Conservation (phyloP, 1,139 yeast species). For the Suhomyces bolitotheri region DNA sequence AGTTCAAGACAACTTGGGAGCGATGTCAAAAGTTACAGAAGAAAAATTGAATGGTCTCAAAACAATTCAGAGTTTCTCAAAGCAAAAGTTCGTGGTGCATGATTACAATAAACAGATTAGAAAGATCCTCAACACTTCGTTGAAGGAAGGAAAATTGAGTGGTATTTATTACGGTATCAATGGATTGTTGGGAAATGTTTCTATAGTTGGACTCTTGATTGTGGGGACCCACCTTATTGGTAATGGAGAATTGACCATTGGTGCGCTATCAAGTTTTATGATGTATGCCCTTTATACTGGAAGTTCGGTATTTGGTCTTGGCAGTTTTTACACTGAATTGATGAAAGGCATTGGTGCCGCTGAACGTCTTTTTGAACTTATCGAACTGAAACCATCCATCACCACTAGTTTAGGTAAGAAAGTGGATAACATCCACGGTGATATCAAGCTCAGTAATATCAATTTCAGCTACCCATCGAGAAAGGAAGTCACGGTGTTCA, state of each 20-base stretch:
- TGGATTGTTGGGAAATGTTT: conserved; percentile 77
- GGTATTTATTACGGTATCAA: conserved; percentile 78
- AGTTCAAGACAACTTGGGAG: conserved; percentile 85
- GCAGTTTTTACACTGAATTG: conserved; percentile 86
- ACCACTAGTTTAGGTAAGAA: conserved; percentile 61
- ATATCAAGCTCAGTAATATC: conserved; percentile 65
- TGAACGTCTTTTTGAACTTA: conserved; percentile 82
- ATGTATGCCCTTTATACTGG: conserved; percentile 94
- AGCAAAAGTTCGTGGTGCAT: conserved; percentile 59
- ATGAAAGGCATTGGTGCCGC: conserved; percentile 99
- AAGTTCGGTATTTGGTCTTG: conserved; percentile 82
- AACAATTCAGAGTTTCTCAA: conserved; percentile 88
- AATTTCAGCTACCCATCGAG: conserved; percentile 85
- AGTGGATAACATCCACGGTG: conserved; percentile 30
- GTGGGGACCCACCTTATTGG: conserved; percentile 81
- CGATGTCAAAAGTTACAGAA: conserved; percentile 84
- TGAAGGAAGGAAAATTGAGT: conserved; percentile 75
- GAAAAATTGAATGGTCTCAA: conserved; percentile 85
- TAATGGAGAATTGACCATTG: conserved; percentile 70
- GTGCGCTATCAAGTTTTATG: conserved; percentile 90
- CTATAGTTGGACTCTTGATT: conserved; percentile 72
- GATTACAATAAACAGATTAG: conserved; percentile 65
- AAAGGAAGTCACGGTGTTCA: conserved; percentile 69
- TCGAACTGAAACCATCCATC: conserved; percentile 73
- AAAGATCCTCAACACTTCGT: conserved; percentile 70